Percentiles rank a stretch among this genome's conserved stretches.
Conservation (phyloP, 106 monocot species). For the Dendrobium officinale region DNA sequence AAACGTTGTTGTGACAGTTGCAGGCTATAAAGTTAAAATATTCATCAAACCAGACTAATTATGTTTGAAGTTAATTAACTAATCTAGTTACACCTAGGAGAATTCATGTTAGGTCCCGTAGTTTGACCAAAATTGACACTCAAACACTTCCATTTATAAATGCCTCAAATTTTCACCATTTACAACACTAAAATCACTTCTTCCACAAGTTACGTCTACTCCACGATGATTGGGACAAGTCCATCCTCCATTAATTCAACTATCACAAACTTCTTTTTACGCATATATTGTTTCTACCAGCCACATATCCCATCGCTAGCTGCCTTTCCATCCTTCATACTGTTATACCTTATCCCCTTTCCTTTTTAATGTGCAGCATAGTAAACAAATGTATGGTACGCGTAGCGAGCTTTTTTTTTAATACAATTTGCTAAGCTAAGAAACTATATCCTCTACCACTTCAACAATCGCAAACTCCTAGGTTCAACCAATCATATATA, state of each 20-base stretch:
- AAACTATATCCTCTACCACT: background rate
- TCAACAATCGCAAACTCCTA: background rate
- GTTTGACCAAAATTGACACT: background rate
- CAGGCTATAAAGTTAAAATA: too few species aligned
- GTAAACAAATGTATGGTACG: background rate
- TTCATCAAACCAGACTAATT: too few species aligned
- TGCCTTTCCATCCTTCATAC: background rate
- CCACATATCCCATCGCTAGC: background rate
- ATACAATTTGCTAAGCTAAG: background rate
- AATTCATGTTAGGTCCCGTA: too few species aligned
- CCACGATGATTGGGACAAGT: background rate
- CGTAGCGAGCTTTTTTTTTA: background rate
- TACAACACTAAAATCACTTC: background rate
- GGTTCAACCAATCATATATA: background rate
- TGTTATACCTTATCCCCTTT: background rate
- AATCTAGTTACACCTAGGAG: too few species aligned
- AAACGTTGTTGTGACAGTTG: too few species aligned
- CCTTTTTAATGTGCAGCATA: background rate
- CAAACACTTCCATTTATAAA: background rate
- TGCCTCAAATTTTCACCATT: background rate
- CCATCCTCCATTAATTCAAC: too few species aligned
- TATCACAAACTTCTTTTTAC: background rate
- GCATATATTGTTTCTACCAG: too few species aligned
- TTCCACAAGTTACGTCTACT: background rate
- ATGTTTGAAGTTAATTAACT: too few species aligned